Evolutionary conservation across 2,329 filamentous ascomycete species (phyloP).

Genomic region (Ceratocystis huliohia): DNA sequence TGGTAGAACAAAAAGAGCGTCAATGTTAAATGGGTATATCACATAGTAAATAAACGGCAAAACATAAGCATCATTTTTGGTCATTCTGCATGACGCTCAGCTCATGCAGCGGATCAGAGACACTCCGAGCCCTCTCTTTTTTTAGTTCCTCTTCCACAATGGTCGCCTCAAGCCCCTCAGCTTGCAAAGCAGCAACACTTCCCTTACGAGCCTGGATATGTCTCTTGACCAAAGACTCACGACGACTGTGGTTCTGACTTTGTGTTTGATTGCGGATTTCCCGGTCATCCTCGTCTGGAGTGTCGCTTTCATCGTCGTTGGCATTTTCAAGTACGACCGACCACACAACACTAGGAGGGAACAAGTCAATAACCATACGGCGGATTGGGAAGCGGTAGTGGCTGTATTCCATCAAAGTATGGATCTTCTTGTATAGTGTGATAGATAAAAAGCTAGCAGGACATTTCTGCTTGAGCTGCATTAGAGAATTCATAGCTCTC

Average conservation of each 20-base stretch:
- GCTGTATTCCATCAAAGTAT: constrained; percentile 75
- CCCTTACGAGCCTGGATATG: constrained; percentile 14
- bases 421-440: constrained; percentile 69
- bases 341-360: constrained; percentile 79
- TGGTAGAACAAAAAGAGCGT: neutral
- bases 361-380: constrained; percentile 83
- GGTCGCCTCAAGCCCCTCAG: constrained; percentile 15
- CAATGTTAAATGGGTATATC: constrained; percentile 1
- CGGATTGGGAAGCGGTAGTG: constrained; percentile 79
- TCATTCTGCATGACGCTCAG: constrained; percentile 9
- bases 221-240: constrained; percentile 17
- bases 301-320: constrained; percentile 47
- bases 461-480: constrained; percentile 63
- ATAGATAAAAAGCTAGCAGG: constrained; percentile 62
- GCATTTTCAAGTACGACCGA: constrained; percentile 59
- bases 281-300: constrained; percentile 30
- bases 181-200: constrained; percentile 12
- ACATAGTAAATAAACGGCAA: neutral
- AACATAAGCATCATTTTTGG: constrained; percentile 9
- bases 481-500: constrained; percentile 69
- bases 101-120: constrained; percentile 31
- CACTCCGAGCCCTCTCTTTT: constrained; percentile 46
- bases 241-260: constrained; percentile 2
- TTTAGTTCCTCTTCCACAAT: constrained; percentile 30
- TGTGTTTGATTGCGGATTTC: constrained; percentile 20